Percentiles rank a stretch among this genome's conserved stretches.
Conservation (phyloP, 345 rosid species). For the Salix exigua region DNA sequence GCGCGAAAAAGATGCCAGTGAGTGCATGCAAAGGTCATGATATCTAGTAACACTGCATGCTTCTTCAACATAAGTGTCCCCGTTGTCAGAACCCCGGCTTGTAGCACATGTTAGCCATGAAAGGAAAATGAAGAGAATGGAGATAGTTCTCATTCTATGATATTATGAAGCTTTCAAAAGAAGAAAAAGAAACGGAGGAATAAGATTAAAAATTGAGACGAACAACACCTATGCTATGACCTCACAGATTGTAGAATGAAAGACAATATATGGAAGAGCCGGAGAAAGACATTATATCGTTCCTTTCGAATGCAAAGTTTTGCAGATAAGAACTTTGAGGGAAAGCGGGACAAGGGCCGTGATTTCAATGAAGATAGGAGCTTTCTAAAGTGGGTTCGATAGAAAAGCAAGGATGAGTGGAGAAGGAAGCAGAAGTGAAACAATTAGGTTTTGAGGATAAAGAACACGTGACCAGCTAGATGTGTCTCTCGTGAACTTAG, state of each 20-base stretch:
- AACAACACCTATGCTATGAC: not conserved
- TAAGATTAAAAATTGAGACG: not conserved
- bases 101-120: constrained; percentile 14
- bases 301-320: not conserved
- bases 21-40: constrained; percentile 49
- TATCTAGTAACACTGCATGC: constrained; percentile 79
- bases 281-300: not conserved
- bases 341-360: not conserved
- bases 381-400: constrained; percentile 9
- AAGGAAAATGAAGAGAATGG: constrained; percentile 22
- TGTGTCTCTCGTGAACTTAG: constrained; percentile 32
- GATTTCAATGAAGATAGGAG: constrained; percentile 4
- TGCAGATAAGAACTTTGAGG: not conserved
- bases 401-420: constrained; percentile 16
- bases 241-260: not conserved
- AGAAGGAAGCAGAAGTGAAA: constrained; percentile 1
- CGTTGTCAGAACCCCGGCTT: not conserved
- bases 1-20: constrained; percentile 59
- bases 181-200: not conserved
- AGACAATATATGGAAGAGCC: not conserved
- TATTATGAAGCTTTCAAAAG: not conserved
- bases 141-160: not conserved
- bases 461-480: constrained; percentile 42
- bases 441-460: constrained; percentile 8
- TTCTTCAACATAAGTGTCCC: constrained; percentile 41